Evolutionary conservation across 352 stramenopile species (phyloP).

Genomic region (Phytophthora colocasiae): DNA sequence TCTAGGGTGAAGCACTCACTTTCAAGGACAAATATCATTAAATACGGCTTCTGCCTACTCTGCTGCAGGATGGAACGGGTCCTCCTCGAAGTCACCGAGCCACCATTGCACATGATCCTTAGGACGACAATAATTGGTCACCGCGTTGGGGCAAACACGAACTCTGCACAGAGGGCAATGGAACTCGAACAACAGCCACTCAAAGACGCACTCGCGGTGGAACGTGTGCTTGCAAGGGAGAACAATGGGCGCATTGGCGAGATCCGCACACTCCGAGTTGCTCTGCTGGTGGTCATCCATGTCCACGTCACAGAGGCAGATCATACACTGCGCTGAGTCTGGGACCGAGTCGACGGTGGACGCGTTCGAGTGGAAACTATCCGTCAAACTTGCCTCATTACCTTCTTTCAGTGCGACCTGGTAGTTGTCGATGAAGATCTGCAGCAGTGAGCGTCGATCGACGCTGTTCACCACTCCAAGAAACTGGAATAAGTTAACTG

Average conservation of each 20-base stretch:
- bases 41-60: constrained; percentile 15
- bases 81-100: constrained; percentile 70
- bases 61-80: constrained; percentile 37
- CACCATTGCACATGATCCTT: constrained; percentile 74
- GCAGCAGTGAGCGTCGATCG: constrained; percentile 67
- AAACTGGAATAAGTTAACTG: constrained; percentile 65
- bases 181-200: constrained; percentile 79
- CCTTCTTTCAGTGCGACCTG: constrained; percentile 29
- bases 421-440: constrained; percentile 77
- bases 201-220: constrained; percentile 76
- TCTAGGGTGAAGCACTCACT: too few relatives aligned
- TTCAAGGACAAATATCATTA: background rate
- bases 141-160: constrained; percentile 53
- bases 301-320: constrained; percentile 61
- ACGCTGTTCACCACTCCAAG: constrained; percentile 56
- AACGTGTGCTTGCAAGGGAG: constrained; percentile 75
- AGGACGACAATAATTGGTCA: constrained; percentile 68
- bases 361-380: constrained; percentile 46
- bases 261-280: constrained; percentile 16
- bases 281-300: constrained; percentile 34
- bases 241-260: constrained; percentile 33
- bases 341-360: constrained; percentile 46
- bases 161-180: constrained; percentile 74
- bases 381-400: constrained; percentile 24
- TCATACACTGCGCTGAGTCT: constrained; percentile 49